A percentile compares a stretch with the other conserved stretches of the same genome.
Conservation (phyloP, 208 protist genomes). For the Crithidia fasciculata region DNA sequence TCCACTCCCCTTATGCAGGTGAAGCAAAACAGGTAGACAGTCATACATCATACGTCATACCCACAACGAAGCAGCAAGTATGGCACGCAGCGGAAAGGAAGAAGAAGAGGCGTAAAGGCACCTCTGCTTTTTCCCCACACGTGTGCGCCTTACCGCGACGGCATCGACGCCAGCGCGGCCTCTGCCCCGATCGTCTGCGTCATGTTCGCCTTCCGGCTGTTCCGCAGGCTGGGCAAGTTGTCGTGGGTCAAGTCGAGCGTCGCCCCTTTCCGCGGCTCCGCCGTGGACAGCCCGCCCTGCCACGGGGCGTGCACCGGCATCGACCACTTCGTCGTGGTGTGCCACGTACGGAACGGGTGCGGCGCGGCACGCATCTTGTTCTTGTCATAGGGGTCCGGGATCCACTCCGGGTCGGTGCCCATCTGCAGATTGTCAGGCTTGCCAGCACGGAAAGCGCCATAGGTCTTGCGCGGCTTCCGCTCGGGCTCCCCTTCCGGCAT, state of each 20-base stretch:
- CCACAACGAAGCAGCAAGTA: not conserved
- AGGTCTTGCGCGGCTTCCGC: slow-evolving; percentile 44
- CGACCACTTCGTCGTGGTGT: slow-evolving; percentile 89
- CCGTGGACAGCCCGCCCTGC: slow-evolving; percentile 77
- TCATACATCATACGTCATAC: not conserved
- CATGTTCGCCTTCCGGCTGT: slow-evolving; percentile 66
- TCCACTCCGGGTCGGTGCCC: slow-evolving; percentile 80
- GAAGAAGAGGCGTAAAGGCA: not conserved
- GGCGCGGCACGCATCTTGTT: slow-evolving; percentile 53
- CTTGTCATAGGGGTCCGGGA: slow-evolving; percentile 85
- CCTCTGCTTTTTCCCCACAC: not conserved
- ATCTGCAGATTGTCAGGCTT: slow-evolving; percentile 57
- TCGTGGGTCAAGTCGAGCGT: slow-evolving; percentile 64
- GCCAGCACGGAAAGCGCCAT: slow-evolving; percentile 79
- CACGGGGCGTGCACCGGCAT: slow-evolving; percentile 88
- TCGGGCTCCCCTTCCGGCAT: slow-evolving; percentile 84
- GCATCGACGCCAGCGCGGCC: slow-evolving; percentile 67
- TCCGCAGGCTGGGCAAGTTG: slow-evolving; percentile 64
- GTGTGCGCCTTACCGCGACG: slow-evolving; percentile 23
- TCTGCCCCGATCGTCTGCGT: slow-evolving; percentile 79
- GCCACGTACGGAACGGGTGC: slow-evolving; percentile 87
- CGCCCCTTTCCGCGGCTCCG: slow-evolving; percentile 69
- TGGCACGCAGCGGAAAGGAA: not conserved
- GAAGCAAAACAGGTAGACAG: not conserved
- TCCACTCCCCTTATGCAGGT: too few species aligned